Evolutionary conservation across 108 stramenopile species (phyloP).

Genomic region (Chaetoceros muelleri): DNA sequence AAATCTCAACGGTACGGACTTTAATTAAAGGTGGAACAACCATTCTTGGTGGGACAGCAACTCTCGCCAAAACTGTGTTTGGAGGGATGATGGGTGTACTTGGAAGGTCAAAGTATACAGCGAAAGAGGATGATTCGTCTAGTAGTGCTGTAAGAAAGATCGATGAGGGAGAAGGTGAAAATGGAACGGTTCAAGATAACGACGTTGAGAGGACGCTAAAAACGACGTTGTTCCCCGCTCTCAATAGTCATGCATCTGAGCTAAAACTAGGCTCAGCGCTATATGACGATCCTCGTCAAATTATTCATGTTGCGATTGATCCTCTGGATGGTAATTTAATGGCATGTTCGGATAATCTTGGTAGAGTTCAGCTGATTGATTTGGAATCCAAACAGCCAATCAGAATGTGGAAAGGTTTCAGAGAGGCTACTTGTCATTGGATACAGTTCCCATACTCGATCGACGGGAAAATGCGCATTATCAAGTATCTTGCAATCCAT

Average conservation of each 20-base stretch:
- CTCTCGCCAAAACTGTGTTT: slow-evolving; percentile 8
- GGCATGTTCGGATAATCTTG: slow-evolving; percentile 60
- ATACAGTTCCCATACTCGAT: slow-evolving; percentile 28
- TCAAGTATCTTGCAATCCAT: slow-evolving; percentile 58
- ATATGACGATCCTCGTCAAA: slow-evolving; percentile 60
- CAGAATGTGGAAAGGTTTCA: slow-evolving; percentile 79
- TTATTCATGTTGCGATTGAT: slow-evolving; percentile 49
- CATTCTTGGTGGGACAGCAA: not conserved
- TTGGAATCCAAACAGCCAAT: slow-evolving; percentile 63
- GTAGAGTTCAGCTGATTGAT: slow-evolving; percentile 62
- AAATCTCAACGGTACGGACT: not conserved
- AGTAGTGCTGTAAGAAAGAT: not conserved
- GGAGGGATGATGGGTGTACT: slow-evolving; percentile 19
- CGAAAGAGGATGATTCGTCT: not conserved
- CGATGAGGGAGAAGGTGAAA: not conserved
- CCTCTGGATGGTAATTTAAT: slow-evolving; percentile 47
- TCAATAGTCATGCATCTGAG: slow-evolving; percentile 19
- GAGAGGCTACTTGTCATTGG: slow-evolving; percentile 60
- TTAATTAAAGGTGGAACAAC: slow-evolving; percentile 6
- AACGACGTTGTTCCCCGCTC: slow-evolving; percentile 28
- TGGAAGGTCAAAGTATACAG: not conserved
- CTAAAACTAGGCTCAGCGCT: slow-evolving; percentile 34
- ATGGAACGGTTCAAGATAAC: not conserved
- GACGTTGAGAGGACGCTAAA: not conserved
- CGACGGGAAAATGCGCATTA: slow-evolving; percentile 2